These are phyloP conservation scores for Coemansia sp. DNA, from an alignment of 192 early-diverging fungal species.

Conservation along the genomic window DNA sequence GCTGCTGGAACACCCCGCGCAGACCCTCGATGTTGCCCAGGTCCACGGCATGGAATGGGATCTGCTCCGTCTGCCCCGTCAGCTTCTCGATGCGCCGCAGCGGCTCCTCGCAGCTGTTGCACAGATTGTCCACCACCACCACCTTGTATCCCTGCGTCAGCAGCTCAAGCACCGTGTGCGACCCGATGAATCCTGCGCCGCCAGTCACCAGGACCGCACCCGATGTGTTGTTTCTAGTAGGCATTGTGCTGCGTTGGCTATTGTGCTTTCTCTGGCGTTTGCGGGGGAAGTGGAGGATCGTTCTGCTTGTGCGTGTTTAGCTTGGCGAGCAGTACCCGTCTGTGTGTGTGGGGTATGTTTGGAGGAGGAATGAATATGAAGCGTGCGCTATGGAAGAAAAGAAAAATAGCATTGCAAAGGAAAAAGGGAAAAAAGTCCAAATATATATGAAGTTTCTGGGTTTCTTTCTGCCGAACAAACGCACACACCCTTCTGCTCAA, in stretches of 20 bases:
- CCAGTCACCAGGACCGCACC: slow-evolving; percentile 62
- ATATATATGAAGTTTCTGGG: background rate
- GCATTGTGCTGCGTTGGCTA: slow-evolving; percentile 14
- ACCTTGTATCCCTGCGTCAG: slow-evolving; percentile 73
- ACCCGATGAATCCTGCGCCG: slow-evolving; percentile 92
- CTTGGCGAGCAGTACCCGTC: too few relatives aligned
- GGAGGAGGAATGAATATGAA: too few relatives aligned
- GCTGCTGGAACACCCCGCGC: slow-evolving; percentile 68
- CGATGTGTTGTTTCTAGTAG: slow-evolving; percentile 7
- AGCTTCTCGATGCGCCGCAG: slow-evolving; percentile 66
- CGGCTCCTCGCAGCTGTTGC: slow-evolving; percentile 76
- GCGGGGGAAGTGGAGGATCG: too few relatives aligned
- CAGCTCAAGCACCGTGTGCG: slow-evolving; percentile 87
- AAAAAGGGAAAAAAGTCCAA: background rate
- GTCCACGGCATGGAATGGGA: slow-evolving; percentile 78
- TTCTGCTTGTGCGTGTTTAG: too few relatives aligned
- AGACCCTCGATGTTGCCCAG: slow-evolving; percentile 70
- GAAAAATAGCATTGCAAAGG: background rate
- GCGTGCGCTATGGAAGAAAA: background rate
- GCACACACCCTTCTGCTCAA: background rate
- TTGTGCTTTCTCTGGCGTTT: too few relatives aligned
- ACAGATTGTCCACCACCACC: slow-evolving; percentile 90
- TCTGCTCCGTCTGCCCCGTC: slow-evolving; percentile 43
- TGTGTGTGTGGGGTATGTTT: too few relatives aligned
- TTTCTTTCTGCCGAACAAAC: background rate